Percentiles rank a stretch among this genome's conserved stretches.
These are phyloP conservation scores for Malus orientalis DNA, from an alignment of 306 rosid genomes.

Conservation along the genomic window DNA sequence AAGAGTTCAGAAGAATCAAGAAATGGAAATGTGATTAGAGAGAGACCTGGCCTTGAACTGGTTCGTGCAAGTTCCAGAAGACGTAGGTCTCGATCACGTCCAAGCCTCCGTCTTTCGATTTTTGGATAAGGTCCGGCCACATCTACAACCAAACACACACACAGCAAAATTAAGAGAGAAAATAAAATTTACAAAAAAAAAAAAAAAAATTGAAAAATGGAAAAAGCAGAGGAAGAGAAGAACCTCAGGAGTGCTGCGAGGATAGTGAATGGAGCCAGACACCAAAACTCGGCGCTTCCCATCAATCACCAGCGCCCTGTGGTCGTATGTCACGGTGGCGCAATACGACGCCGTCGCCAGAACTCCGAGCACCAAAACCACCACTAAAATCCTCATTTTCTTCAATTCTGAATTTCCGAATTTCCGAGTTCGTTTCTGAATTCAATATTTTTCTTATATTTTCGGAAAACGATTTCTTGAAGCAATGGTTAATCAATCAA, in stretches of 20 bases:
- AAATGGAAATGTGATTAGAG: background rate
- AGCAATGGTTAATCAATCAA: background rate
- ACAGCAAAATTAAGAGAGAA: background rate
- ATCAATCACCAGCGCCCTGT: slow-evolving; percentile 69
- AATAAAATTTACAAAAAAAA: background rate
- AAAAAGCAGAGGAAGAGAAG: background rate
- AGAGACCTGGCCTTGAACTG: slow-evolving; percentile 66
- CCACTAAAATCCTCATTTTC: background rate
- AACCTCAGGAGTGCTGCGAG: slow-evolving; percentile 88
- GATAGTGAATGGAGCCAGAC: slow-evolving; percentile 94
- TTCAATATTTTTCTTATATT: background rate
- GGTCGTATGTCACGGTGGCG: slow-evolving; percentile 68
- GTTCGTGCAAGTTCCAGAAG: slow-evolving; percentile 88
- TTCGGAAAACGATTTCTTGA: background rate
- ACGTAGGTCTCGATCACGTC: slow-evolving; percentile 91
- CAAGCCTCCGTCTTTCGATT: slow-evolving; percentile 89
- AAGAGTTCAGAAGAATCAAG: background rate
- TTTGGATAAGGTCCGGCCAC: slow-evolving; percentile 94
- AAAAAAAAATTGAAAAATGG: background rate
- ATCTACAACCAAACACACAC: slow-evolving; percentile 33
- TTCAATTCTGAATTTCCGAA: background rate
- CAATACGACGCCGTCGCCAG: slow-evolving; percentile 31
- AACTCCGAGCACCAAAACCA: slow-evolving; percentile 33
- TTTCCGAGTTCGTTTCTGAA: background rate
- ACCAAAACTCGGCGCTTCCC: slow-evolving; percentile 70